These are phyloP conservation scores for Colletotrichum sp. DNA, from an alignment of 2,329 filamentous ascomycete genomes.

Conservation along the genomic window DNA sequence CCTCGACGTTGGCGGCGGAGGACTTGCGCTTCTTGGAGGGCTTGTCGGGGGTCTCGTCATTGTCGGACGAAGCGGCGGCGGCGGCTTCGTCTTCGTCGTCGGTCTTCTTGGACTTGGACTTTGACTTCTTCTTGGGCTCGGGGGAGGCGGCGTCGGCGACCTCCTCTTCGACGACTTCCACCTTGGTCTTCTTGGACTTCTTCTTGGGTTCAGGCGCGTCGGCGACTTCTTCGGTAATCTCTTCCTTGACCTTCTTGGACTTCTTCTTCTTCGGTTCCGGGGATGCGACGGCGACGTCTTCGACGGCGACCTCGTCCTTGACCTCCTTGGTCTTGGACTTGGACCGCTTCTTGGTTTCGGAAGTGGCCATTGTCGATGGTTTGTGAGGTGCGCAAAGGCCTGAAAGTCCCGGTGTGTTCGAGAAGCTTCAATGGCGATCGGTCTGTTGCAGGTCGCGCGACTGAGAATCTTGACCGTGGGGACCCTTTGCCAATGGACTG, in stretches of 20 bases:
- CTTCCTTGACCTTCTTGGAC: background rate
- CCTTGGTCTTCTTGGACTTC: conserved; percentile 72
- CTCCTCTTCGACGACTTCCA: conserved; percentile 68
- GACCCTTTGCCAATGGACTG: background rate
- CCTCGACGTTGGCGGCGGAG: conserved; percentile 54
- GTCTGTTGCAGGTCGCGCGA: background rate
- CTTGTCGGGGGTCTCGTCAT: background rate
- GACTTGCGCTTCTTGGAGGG: conserved; percentile 73
- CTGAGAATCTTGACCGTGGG: background rate
- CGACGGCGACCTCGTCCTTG: background rate
- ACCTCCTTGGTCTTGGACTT: background rate
- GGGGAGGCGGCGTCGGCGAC: conserved; percentile 72
- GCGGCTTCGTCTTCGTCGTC: background rate
- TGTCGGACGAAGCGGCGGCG: background rate
- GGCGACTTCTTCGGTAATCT: background rate
- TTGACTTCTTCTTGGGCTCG: background rate
- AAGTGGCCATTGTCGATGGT: background rate
- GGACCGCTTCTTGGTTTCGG: background rate
- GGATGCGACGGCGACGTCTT: background rate
- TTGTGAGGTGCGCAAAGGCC: background rate
- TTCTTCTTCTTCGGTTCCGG: background rate
- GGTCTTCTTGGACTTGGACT: background rate
- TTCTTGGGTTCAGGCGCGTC: background rate
- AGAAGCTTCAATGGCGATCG: background rate
- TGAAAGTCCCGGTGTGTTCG: background rate